Evolutionary conservation across 192 early-diverging fungal species (phyloP).

Genomic region (Mortierella alpina): DNA sequence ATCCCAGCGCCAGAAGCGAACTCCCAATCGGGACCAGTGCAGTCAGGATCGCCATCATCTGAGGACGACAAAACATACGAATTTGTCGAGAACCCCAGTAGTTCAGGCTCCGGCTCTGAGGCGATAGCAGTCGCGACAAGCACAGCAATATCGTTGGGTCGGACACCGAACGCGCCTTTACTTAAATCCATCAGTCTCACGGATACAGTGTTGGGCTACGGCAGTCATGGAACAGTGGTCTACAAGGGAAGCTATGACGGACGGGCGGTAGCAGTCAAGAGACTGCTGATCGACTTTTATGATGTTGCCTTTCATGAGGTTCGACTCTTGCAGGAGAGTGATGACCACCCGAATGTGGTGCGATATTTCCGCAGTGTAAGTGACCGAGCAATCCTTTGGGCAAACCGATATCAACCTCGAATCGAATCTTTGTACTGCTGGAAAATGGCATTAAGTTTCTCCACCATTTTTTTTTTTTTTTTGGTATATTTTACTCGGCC

Average conservation of each 20-base stretch:
- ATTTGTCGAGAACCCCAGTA: neutral
- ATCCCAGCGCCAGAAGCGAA: neutral
- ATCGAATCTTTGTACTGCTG: neutral
- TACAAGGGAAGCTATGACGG: conserved; percentile 95
- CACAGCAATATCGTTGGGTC: conserved; percentile 33
- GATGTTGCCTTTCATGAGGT: conserved; percentile 97
- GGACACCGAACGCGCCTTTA: conserved; percentile 38
- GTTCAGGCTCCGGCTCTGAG: neutral
- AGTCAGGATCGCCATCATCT: neutral
- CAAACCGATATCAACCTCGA: no score
- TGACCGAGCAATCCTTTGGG: neutral
- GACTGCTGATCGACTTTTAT: conserved; percentile 95
- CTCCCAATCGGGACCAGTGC: neutral
- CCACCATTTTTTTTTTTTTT: neutral
- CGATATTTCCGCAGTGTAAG: conserved; percentile 90
- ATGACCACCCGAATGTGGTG: conserved; percentile 96
- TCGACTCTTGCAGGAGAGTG: conserved; percentile 89
- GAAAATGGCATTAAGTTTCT: neutral
- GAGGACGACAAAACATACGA: neutral
- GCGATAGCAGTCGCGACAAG: conserved; percentile 34
- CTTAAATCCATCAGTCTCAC: conserved; percentile 69
- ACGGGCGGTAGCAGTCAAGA: conserved; percentile 92
- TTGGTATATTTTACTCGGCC: neutral
- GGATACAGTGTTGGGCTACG: conserved; percentile 82
- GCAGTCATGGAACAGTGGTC: conserved; percentile 97